Percentiles rank a stretch among this genome's conserved stretches.
Evolutionary conservation across 108 stramenopile species (phyloP).

Genomic region (Nannochloropsis granulata): DNA sequence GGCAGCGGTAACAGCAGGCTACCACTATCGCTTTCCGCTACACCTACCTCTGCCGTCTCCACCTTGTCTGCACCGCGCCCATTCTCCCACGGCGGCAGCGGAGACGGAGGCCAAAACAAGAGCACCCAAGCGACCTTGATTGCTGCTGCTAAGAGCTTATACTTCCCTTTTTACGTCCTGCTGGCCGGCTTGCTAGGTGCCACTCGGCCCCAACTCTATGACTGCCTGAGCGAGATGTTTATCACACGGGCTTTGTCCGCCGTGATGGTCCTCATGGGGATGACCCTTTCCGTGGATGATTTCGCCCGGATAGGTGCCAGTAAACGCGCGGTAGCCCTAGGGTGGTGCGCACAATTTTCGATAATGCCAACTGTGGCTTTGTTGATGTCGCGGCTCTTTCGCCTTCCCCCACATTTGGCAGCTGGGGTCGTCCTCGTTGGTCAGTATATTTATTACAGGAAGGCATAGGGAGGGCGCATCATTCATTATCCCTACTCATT

Average conservation of each 20-base stretch:
- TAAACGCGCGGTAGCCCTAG: neutral
- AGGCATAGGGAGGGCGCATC: neutral
- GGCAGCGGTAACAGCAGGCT: too few relatives aligned
- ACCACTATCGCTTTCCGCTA: too few relatives aligned
- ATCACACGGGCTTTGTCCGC: slow-evolving; percentile 22
- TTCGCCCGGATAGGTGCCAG: slow-evolving; percentile 46
- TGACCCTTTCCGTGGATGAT: slow-evolving; percentile 70
- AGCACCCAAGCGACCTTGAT: neutral
- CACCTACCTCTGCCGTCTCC: too few relatives aligned
- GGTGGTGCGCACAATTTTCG: slow-evolving; percentile 25
- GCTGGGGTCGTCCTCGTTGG: slow-evolving; percentile 26
- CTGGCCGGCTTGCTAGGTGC: slow-evolving; percentile 20
- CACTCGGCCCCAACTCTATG: neutral
- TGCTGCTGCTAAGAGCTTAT: neutral
- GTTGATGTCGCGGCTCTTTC: slow-evolving; percentile 47
- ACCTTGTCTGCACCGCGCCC: too few relatives aligned
- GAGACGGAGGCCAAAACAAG: neutral
- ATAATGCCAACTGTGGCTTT: slow-evolving; percentile 69
- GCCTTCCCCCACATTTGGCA: slow-evolving; percentile 42
- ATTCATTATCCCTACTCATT: neutral
- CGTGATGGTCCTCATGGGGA: slow-evolving; percentile 50
- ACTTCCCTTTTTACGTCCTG: slow-evolving; percentile 34
- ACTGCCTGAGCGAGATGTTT: slow-evolving; percentile 15
- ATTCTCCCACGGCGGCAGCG: neutral
- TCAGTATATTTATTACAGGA: neutral